Conservation (phyloP, 1,284 basidiomycete genomes). For the Rhizoctonia solani region DNA sequence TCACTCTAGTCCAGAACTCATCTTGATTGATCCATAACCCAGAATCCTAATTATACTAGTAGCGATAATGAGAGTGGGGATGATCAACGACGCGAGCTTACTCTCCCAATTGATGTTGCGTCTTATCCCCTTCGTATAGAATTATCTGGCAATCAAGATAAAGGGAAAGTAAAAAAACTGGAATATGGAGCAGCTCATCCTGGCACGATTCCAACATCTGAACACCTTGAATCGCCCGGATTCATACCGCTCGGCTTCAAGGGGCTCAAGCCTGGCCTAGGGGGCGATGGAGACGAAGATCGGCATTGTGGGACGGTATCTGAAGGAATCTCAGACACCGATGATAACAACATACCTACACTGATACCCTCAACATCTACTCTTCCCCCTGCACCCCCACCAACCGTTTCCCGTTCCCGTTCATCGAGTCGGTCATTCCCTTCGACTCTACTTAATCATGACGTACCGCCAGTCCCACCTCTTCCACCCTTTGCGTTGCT, state of each 20-base stretch:
- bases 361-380: constrained; percentile 6
- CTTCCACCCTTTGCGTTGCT: constrained; percentile 8
- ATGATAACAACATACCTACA: constrained; percentile 19
- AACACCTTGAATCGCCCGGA: background rate
- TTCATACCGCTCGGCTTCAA: background rate
- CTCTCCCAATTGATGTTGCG: no score
- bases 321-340: constrained; percentile 21
- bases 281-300: constrained; percentile 17
- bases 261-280: background rate
- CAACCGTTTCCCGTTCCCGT: constrained; percentile 32
- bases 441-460: background rate
- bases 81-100: background rate
- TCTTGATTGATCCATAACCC: background rate
- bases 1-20: background rate
- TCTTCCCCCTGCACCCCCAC: constrained; percentile 18
- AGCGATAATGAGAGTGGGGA: constrained; percentile 21
- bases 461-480: constrained; percentile 27
- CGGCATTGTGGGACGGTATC: constrained; percentile 16
- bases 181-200: background rate
- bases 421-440: constrained; percentile 31
- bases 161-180: background rate
- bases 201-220: background rate
- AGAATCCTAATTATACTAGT: constrained; percentile 1
- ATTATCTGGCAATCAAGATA: background rate
- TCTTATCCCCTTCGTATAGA: background rate